phyloP scores from a whole-genome alignment of 2,329 filamentous ascomycete genomes.

The Aspergillus sojae region DNA sequence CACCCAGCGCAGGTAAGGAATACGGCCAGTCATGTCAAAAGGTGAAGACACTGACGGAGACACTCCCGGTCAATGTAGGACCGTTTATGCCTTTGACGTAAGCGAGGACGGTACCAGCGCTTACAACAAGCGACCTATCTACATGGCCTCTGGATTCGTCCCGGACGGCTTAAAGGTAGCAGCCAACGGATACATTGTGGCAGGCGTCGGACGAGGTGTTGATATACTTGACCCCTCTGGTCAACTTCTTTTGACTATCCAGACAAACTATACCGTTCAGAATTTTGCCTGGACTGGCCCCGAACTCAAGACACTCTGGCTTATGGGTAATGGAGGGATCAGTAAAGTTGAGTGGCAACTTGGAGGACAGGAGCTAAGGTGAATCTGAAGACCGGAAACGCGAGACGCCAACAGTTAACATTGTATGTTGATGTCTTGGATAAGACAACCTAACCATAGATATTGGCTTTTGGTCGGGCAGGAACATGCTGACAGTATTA shows the following conservation, averaged over 20 bases:
- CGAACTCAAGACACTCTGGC: conserved; percentile 43
- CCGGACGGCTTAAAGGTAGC: conserved; percentile 49
- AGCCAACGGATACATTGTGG: conserved; percentile 44
- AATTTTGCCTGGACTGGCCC: conserved; percentile 49
- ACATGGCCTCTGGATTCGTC: conserved; percentile 41
- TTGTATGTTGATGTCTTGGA: background rate
- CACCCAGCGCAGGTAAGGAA: conserved; percentile 25
- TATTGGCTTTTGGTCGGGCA: background rate
- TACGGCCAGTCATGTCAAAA: background rate
- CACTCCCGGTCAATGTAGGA: conserved; percentile 19
- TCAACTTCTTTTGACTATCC: conserved; percentile 41
- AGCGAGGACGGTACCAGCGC: conserved; percentile 37
- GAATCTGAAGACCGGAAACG: background rate
- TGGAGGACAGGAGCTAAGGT: conserved; percentile 33
- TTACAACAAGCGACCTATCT: conserved; percentile 45
- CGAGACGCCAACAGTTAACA: background rate
- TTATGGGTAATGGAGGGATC: conserved; percentile 44
- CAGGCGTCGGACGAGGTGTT: conserved; percentile 43
- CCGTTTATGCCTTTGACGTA: conserved; percentile 46
- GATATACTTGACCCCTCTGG: conserved; percentile 45
- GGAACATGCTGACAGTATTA: background rate
- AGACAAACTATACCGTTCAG: conserved; percentile 49
- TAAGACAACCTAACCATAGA: background rate
- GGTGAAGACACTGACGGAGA: background rate
- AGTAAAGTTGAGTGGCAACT: conserved; percentile 43